A percentile compares a stretch with the other conserved stretches of the same genome.
Conservation (phyloP, 2,329 filamentous ascomycete species). For the Cladophialophora bantiana region DNA sequence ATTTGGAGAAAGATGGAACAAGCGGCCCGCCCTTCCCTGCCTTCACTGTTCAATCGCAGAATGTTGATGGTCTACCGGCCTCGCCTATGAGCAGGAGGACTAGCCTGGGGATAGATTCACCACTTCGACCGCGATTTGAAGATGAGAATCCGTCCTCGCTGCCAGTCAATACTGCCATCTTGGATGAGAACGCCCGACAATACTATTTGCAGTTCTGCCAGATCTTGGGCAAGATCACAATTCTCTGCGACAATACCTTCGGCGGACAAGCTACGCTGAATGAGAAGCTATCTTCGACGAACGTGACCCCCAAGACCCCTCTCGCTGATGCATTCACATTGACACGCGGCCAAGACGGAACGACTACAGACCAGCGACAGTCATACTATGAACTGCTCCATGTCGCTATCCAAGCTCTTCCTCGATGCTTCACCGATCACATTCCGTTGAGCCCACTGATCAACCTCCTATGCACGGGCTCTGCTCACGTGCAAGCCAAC, state of each 20-base stretch:
- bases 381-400: conserved; percentile 95
- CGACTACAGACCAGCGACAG: conserved; percentile 82
- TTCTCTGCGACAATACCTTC: conserved; percentile 96
- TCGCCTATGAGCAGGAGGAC: conserved; percentile 48
- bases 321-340: conserved; percentile 95
- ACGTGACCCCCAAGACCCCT: conserved; percentile 79
- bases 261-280: conserved; percentile 94
- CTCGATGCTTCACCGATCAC: conserved; percentile 87
- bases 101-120: conserved; percentile 47
- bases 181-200: conserved; percentile 79
- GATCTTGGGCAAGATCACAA: conserved; percentile 92
- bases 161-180: conserved; percentile 64
- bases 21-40: conserved; percentile 83
- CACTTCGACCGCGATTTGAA: conserved; percentile 43
- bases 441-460: conserved; percentile 94
- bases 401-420: conserved; percentile 92
- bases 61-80: conserved; percentile 46
- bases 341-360: conserved; percentile 78
- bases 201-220: conserved; percentile 93
- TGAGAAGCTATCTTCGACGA: conserved; percentile 83
- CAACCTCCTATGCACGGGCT: conserved; percentile 93
- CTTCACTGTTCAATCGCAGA: conserved; percentile 53
- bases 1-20: conserved; percentile 83
- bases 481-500: conserved; percentile 89
- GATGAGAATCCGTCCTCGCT: conserved; percentile 43